A percentile compares a stretch with the other conserved stretches of the same genome.
phyloP scores from a whole-genome alignment of 306 rosid species.

The Heteromeles arbutifolia region DNA sequence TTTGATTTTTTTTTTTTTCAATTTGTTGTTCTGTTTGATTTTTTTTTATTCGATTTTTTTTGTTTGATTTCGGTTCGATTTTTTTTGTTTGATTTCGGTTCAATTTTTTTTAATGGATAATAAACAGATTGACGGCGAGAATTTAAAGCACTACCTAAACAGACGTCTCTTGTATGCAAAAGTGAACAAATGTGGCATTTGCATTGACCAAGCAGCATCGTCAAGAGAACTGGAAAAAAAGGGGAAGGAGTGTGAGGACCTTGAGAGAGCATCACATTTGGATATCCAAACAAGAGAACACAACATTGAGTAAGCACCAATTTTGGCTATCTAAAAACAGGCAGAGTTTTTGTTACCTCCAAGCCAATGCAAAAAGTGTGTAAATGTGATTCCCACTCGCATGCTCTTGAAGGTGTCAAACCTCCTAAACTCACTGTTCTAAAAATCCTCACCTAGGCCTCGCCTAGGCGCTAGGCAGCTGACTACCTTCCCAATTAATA shows the following conservation, averaged over 20 bases:
- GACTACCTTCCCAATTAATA: no score
- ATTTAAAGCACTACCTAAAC: neutral
- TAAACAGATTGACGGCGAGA: neutral
- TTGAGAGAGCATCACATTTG: neutral
- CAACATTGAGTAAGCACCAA: neutral
- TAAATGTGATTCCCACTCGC: conserved; percentile 82
- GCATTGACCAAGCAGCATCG: neutral
- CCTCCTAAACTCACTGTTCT: conserved; percentile 9
- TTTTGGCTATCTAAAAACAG: neutral
- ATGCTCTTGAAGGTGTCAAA: conserved; percentile 2
- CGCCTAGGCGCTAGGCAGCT: no score
- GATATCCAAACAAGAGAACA: neutral
- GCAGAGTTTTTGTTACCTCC: conserved; percentile 40
- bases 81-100: no score
- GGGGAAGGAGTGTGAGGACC: neutral
- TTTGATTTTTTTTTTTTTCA: no score
- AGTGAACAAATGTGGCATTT: neutral
- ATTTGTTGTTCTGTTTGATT: no score
- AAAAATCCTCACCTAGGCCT: no score
- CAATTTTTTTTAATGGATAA: neutral
- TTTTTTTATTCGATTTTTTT: no score
- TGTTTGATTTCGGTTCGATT: no score
- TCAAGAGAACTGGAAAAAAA: neutral
- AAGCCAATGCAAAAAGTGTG: conserved; percentile 91
- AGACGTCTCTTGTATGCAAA: neutral